phyloP scores from a whole-genome alignment of 352 stramenopile genomes.

The Phytophthora tubulina region DNA sequence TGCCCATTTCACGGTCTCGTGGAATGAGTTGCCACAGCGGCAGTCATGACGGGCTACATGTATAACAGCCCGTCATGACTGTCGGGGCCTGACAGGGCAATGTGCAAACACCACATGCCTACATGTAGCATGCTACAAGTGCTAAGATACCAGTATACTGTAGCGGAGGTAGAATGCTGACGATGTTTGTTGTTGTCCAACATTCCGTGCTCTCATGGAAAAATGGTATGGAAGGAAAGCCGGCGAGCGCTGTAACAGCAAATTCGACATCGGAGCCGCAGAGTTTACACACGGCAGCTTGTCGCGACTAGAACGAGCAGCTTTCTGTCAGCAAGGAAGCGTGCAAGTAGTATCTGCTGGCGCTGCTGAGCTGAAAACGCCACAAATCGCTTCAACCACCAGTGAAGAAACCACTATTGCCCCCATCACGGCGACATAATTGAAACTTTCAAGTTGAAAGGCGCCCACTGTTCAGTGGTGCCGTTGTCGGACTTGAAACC shows the following conservation, averaged over 20 bases:
- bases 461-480: no score
- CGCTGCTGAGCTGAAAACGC: neutral
- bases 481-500: no score
- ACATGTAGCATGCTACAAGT: neutral
- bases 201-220: neutral
- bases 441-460: no score
- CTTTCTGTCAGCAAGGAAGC: constrained; percentile 1
- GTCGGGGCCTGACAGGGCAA: no score
- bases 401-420: neutral
- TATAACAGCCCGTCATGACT: no score
- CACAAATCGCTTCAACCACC: neutral
- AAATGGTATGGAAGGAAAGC: constrained; percentile 23
- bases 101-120: no score
- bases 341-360: neutral
- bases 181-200: constrained; percentile 2
- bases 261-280: constrained; percentile 1
- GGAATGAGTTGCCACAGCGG: no score
- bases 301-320: constrained; percentile 4
- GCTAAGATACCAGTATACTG: neutral
- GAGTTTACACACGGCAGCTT: constrained; percentile 5
- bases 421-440: no score
- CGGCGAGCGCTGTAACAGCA: constrained; percentile 28
- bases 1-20: neutral
- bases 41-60: no score
- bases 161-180: neutral